A percentile compares a stretch with the other conserved stretches of the same genome.
Evolutionary conservation across 202 grass and related monocot species (phyloP).

Genomic region (Zoysia matrella): DNA sequence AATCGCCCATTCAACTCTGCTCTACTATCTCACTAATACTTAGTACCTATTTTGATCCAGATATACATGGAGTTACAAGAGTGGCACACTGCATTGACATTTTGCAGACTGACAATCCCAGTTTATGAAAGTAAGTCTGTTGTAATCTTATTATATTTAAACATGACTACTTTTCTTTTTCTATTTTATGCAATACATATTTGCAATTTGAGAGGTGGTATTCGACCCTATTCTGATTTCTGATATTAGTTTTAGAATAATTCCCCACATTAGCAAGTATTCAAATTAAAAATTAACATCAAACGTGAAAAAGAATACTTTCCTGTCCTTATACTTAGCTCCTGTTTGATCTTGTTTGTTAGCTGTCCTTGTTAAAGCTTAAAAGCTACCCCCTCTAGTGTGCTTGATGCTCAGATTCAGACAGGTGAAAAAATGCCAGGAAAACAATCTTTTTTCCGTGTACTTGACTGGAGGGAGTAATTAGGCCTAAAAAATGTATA

Average conservation of each 20-base stretch:
- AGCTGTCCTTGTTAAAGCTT: slow-evolving; percentile 1
- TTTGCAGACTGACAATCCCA: slow-evolving; percentile 86
- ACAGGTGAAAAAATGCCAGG: background rate
- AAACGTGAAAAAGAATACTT: background rate
- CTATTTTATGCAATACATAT: background rate
- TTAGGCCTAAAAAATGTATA: background rate
- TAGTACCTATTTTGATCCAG: slow-evolving; percentile 46
- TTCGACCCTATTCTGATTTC: slow-evolving; percentile 16
- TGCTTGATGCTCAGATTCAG: background rate
- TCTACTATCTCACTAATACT: slow-evolving; percentile 1
- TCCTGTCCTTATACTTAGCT: slow-evolving; percentile 11
- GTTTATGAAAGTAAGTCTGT: slow-evolving; percentile 76
- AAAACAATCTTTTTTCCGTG: background rate
- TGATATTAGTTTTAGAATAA: slow-evolving; percentile 8
- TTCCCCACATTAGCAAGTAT: slow-evolving; percentile 13
- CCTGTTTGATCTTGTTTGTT: slow-evolving; percentile 14
- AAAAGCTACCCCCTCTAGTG: background rate
- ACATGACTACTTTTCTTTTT: background rate
- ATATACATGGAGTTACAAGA: slow-evolving; percentile 83
- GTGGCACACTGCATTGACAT: slow-evolving; percentile 71
- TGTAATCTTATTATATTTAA: slow-evolving; percentile 37
- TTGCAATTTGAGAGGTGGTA: slow-evolving; percentile 14
- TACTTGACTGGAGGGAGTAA: background rate
- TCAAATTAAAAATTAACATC: slow-evolving; percentile 15
- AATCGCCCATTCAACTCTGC: background rate